Evolutionary conservation across 2,329 filamentous ascomycete genomes (phyloP).

Genomic region (Penicillium sp.): DNA sequence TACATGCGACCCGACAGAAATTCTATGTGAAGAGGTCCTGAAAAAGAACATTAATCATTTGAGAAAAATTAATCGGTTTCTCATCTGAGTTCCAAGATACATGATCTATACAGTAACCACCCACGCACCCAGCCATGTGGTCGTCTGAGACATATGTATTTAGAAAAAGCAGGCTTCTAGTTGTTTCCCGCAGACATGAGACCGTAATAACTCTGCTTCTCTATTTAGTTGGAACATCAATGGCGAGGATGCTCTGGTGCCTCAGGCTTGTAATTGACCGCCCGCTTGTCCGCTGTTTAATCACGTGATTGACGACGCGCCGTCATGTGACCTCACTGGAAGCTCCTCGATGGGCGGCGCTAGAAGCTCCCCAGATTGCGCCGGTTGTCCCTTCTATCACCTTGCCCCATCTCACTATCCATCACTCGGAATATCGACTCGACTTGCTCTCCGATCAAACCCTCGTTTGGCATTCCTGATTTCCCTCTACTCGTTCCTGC

Average conservation of each 20-base stretch:
- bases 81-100: too few relatives aligned
- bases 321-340: conserved; percentile 19
- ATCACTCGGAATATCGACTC: conserved; percentile 2
- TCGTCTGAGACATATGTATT: too few relatives aligned
- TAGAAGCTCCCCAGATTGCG: conserved; percentile 31
- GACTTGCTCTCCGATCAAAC: not conserved
- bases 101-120: too few relatives aligned
- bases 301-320: conserved; percentile 17
- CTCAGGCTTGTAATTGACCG: not conserved
- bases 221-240: too few relatives aligned
- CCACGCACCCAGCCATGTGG: too few relatives aligned
- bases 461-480: not conserved
- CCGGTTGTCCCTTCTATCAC: conserved; percentile 17
- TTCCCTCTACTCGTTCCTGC: conserved; percentile 2
- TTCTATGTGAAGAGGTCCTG: too few relatives aligned
- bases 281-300: conserved; percentile 2
- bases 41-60: too few relatives aligned
- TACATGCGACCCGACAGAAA: too few relatives aligned
- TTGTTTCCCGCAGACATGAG: too few relatives aligned
- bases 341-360: conserved; percentile 25
- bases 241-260: not conserved
- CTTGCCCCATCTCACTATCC: conserved; percentile 16
- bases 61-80: too few relatives aligned
- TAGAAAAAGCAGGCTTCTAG: too few relatives aligned
- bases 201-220: too few relatives aligned